These are phyloP conservation scores for Friedmanniomyces simplex DNA, from an alignment of 495 filamentous ascomycete genomes.

Conservation along the genomic window DNA sequence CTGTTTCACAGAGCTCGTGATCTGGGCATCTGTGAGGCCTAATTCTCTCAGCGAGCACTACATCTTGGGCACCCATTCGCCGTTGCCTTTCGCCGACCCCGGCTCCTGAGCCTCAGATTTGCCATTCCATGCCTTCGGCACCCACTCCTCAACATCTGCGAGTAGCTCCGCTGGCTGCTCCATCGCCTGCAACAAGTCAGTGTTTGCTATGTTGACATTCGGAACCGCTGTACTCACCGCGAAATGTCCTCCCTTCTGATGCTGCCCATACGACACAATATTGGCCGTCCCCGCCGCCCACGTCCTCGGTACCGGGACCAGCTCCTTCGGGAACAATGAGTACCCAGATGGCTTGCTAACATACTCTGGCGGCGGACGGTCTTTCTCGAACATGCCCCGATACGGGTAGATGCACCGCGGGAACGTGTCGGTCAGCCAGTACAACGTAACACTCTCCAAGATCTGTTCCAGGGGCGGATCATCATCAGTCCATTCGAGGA, in stretches of 20 bases:
- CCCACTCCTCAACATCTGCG: slow-evolving; percentile 49
- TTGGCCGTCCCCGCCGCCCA: slow-evolving; percentile 43
- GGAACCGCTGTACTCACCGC: neutral
- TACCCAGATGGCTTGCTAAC: slow-evolving; percentile 47
- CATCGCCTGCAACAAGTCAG: slow-evolving; percentile 30
- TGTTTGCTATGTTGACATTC: neutral
- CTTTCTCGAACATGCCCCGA: slow-evolving; percentile 22
- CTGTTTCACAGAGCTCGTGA: no score
- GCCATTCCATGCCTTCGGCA: slow-evolving; percentile 33
- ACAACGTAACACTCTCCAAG: slow-evolving; percentile 46
- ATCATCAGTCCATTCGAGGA: slow-evolving; percentile 53
- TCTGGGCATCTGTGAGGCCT: no score
- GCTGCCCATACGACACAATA: slow-evolving; percentile 39
- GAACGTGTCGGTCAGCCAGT: slow-evolving; percentile 57
- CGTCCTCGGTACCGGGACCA: slow-evolving; percentile 38
- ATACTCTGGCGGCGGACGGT: neutral
- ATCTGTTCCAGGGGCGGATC: slow-evolving; percentile 45
- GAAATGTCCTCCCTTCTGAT: slow-evolving; percentile 37
- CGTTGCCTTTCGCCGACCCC: no score
- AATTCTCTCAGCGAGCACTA: no score
- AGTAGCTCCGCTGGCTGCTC: slow-evolving; percentile 46
- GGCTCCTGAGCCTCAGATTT: neutral
- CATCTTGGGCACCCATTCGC: no score
- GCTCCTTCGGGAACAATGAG: slow-evolving; percentile 46
- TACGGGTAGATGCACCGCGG: slow-evolving; percentile 50